Base-by-base conservation (phyloP, 306 rosid genomes). In the Sicyos edulis region DNA sequence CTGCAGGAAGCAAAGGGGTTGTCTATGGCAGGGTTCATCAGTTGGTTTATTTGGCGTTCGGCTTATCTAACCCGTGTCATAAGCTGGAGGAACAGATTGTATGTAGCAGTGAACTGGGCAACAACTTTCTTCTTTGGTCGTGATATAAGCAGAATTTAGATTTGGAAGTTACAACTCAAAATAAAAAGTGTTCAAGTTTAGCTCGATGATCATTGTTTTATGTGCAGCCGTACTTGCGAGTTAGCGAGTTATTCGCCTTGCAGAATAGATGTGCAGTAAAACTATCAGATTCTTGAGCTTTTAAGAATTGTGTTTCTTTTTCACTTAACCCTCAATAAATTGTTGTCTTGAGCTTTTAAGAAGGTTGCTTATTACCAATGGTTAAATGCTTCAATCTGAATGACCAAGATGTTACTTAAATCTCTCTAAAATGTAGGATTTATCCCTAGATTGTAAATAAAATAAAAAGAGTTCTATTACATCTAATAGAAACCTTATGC, bases 71-170 rank as follows among this genome's bases (percentile, higher is more conserved):
- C 99, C 0, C 96, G 97, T 0, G 96, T 93, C 51, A 12, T 93
- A 54, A 93, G 99, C 85, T 91, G 99, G 99, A 91, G 97, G 83
- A 91, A 93, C 80, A 83, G 97, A 80, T 87, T 93, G 71, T 93
- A 93, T 75, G 97, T 90, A 58, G 92, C 95, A 9, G 84, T 89
- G 75, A 93, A 93, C 84, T 93, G 99, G 97, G 88, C 88, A 44
- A 91, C 96, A 12, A 93, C 99, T 14, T 68, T 88, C 1, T 86
- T 91, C 55, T 93, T 93, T 56, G 99, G 99, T 13, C 95, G 97
- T 52, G 99, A 93, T 83, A 88, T 87, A 71, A 93, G 95, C 91
- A 85, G 91, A 84, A 91, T 93, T 72, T 90, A 85, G 82, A 86
- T 63, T 60, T 53, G 42, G 47, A 8, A 29, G 56, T 59, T 63